Evolutionary conservation across 345 rosid species (phyloP).

Genomic region (Aurinia saxatilis): DNA sequence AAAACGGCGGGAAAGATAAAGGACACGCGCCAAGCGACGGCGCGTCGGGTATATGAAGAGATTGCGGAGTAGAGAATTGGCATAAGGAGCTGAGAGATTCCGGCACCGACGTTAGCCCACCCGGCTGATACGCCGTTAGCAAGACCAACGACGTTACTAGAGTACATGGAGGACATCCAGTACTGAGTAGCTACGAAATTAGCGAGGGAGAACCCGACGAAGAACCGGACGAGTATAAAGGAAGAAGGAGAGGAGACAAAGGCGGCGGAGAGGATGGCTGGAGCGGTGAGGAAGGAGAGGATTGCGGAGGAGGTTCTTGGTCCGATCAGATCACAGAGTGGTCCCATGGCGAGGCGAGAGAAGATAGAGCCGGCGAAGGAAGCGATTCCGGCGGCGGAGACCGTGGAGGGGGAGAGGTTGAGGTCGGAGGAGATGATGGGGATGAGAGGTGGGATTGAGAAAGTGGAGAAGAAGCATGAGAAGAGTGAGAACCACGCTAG

Average conservation of each 20-base stretch:
- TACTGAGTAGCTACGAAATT: constrained; percentile 86
- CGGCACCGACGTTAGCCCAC: constrained; percentile 74
- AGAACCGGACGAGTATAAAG: constrained; percentile 58
- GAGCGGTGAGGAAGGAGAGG: constrained; percentile 66
- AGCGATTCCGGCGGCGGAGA: constrained; percentile 56
- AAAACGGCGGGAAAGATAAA: constrained; percentile 56
- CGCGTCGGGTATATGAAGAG: constrained; percentile 10
- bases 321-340: constrained; percentile 60
- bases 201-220: constrained; percentile 61
- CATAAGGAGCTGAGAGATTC: constrained; percentile 70
- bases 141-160: constrained; percentile 54
- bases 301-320: constrained; percentile 61
- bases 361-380: constrained; percentile 73
- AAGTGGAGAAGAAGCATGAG: constrained; percentile 82
- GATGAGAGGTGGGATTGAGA: constrained; percentile 77
- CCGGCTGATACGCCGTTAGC: constrained; percentile 81
- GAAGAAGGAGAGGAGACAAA: constrained; percentile 42
- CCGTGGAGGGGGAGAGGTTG: constrained; percentile 40
- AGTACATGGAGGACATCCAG: constrained; percentile 92
- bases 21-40: constrained; percentile 56
- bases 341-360: constrained; percentile 91
- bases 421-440: constrained; percentile 65
- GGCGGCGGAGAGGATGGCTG: constrained; percentile 44
- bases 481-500: constrained; percentile 84
- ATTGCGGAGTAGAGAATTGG: constrained; percentile 45